Percentiles rank a stretch among this genome's conserved stretches.
Conservation (phyloP, 805 yeast species). For the Myxozyma vanderwaltii region DNA sequence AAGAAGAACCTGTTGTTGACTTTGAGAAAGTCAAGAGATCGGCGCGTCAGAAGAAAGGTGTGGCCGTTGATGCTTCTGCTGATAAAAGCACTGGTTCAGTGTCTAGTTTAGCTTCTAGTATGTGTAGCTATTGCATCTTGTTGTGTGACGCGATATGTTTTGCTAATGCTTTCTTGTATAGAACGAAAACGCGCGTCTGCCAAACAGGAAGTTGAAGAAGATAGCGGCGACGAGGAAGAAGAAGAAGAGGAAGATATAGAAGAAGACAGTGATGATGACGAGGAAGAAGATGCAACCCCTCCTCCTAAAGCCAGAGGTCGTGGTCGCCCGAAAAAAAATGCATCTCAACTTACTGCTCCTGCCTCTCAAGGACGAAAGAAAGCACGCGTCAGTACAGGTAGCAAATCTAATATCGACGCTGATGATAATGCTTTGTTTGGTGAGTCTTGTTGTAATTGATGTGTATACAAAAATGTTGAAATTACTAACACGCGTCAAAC, state of each 20-base stretch:
- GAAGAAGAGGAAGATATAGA: constrained; percentile 8
- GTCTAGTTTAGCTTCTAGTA: too few species aligned
- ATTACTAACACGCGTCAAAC: background rate
- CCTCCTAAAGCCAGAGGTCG: constrained; percentile 4
- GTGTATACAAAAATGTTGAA: too few species aligned
- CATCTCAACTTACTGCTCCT: background rate
- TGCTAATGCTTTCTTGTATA: too few species aligned
- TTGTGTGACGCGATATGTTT: too few species aligned
- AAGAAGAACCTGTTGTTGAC: background rate
- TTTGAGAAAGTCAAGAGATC: background rate
- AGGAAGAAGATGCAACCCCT: constrained; percentile 4
- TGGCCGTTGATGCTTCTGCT: too few species aligned
- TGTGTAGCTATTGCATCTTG: too few species aligned
- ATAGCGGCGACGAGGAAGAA: background rate
- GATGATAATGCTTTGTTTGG: constrained; percentile 24
- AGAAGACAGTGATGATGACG: constrained; percentile 13
- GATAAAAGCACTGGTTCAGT: too few species aligned
- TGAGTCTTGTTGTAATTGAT: background rate
- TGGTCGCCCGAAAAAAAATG: constrained; percentile 9
- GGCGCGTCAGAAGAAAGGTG: too few species aligned
- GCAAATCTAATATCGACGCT: background rate
- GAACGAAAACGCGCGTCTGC: background rate
- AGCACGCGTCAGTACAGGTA: background rate
- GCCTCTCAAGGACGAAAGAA: constrained; percentile 2
- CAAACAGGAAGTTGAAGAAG: background rate